Conservation (phyloP, 352 stramenopile genomes). For the Phytophthora agathidicida region DNA sequence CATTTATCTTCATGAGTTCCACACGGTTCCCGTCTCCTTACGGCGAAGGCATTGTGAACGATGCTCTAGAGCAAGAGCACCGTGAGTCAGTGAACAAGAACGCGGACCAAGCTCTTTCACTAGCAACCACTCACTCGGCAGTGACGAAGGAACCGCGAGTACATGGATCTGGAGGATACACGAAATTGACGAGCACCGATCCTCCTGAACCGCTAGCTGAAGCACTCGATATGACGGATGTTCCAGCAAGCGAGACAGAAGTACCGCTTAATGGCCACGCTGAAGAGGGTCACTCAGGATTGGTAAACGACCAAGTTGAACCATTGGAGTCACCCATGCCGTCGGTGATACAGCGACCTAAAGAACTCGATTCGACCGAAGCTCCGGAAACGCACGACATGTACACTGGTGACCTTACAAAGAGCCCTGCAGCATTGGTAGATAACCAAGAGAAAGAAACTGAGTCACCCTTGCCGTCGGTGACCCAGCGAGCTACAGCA, state of each 20-base stretch:
- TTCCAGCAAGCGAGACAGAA: constrained; percentile 1
- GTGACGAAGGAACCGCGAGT: constrained; percentile 5
- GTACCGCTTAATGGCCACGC: too few relatives aligned
- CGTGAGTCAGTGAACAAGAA: constrained; percentile 15
- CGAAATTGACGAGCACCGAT: constrained; percentile 24
- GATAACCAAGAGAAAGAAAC: neutral
- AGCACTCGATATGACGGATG: constrained; percentile 4
- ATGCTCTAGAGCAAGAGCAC: constrained; percentile 43
- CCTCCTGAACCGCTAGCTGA: neutral
- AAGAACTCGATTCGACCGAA: too few relatives aligned
- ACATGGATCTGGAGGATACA: constrained; percentile 19
- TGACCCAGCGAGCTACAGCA: neutral
- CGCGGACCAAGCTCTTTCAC: constrained; percentile 2
- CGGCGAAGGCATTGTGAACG: constrained; percentile 38
- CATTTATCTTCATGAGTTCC: constrained; percentile 65
- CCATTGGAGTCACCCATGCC: too few relatives aligned
- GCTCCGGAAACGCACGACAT: neutral
- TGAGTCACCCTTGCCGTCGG: neutral
- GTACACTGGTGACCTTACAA: neutral
- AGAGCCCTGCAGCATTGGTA: neutral
- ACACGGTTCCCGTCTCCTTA: constrained; percentile 50
- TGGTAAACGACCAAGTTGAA: too few relatives aligned
- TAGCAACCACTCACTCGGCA: neutral
- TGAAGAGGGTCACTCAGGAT: too few relatives aligned
- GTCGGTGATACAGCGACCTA: too few relatives aligned